A percentile compares a stretch with the other conserved stretches of the same genome.
phyloP scores from a whole-genome alignment of 305 asterid genomes.

The Salvia sclarea region DNA sequence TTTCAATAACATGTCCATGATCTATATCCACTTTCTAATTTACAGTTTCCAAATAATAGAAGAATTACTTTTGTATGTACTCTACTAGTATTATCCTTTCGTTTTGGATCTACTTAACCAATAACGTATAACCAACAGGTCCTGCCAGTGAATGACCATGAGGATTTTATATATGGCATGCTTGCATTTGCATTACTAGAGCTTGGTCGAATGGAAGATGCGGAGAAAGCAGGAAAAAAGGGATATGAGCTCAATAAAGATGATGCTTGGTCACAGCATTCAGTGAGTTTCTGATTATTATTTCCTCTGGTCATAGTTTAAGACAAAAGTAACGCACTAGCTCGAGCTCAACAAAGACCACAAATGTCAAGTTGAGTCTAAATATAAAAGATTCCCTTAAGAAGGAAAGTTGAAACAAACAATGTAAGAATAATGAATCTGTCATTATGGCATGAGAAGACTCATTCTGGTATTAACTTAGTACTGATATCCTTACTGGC shows the following conservation, averaged over 20 bases:
- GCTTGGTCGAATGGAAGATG: constrained; percentile 81
- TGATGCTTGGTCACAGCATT: constrained; percentile 94
- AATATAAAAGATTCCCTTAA: not conserved
- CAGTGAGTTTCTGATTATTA: constrained; percentile 54
- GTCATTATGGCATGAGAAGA: not conserved
- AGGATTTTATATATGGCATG: constrained; percentile 82
- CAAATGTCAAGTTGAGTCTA: not conserved
- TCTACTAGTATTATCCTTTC: not conserved
- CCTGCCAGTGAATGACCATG: constrained; percentile 57
- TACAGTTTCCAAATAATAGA: not conserved
- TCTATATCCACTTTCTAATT: too few species aligned
- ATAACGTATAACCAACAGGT: constrained; percentile 50
- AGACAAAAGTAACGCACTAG: not conserved
- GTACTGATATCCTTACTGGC: not conserved
- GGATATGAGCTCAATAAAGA: constrained; percentile 73
- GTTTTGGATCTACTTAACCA: constrained; percentile 2
- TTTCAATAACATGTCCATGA: not conserved
- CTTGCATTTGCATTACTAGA: constrained; percentile 91
- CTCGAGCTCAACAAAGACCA: constrained; percentile 9
- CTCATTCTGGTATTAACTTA: not conserved
- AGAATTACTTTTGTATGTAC: not conserved
- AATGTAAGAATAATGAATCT: not conserved
- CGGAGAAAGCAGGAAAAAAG: constrained; percentile 69
- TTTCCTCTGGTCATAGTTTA: not conserved
- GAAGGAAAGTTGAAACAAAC: not conserved